Evolutionary conservation across 176 grass and related monocot genomes (phyloP).

Genomic region (Tillandsia fasciculata): DNA sequence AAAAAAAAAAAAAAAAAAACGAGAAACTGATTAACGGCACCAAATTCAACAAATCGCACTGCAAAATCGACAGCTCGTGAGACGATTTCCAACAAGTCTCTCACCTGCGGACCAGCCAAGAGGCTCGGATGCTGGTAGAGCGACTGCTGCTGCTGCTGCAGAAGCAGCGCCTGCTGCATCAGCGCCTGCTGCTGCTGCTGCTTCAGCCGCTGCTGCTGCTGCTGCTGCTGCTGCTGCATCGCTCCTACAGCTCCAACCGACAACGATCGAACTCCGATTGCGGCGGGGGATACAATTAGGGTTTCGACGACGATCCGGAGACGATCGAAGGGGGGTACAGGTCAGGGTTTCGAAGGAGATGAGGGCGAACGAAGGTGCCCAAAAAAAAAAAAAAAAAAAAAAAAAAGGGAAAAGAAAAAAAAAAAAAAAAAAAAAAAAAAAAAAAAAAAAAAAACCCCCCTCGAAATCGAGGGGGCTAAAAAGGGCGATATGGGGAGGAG

Average conservation of each 20-base stretch:
- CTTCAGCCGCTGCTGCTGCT: slow-evolving; percentile 43
- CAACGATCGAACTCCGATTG: too few species aligned
- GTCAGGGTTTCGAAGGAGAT: neutral
- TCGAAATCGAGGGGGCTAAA: slow-evolving; percentile 30
- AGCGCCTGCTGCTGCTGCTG: slow-evolving; percentile 46
- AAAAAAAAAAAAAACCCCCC: slow-evolving; percentile 14
- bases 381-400: neutral
- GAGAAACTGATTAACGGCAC: neutral
- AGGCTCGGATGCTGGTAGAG: slow-evolving; percentile 78
- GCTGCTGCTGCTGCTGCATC: slow-evolving; percentile 31
- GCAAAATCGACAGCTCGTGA: neutral
- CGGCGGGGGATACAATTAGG: neutral
- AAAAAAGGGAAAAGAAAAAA: slow-evolving; percentile 14
- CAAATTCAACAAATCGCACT: neutral
- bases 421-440: slow-evolving; percentile 1
- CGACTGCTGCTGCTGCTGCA: slow-evolving; percentile 54
- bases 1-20: neutral
- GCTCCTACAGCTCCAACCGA: neutral
- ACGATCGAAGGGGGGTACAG: neutral
- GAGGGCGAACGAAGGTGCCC: neutral
- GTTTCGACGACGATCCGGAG: neutral
- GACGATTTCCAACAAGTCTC: neutral
- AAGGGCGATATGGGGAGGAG: neutral
- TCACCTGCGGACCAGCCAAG: slow-evolving; percentile 68
- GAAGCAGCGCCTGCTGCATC: slow-evolving; percentile 81